These are phyloP conservation scores for Fusarium sp. DNA, from an alignment of 2,329 filamentous ascomycete species.

Conservation along the genomic window DNA sequence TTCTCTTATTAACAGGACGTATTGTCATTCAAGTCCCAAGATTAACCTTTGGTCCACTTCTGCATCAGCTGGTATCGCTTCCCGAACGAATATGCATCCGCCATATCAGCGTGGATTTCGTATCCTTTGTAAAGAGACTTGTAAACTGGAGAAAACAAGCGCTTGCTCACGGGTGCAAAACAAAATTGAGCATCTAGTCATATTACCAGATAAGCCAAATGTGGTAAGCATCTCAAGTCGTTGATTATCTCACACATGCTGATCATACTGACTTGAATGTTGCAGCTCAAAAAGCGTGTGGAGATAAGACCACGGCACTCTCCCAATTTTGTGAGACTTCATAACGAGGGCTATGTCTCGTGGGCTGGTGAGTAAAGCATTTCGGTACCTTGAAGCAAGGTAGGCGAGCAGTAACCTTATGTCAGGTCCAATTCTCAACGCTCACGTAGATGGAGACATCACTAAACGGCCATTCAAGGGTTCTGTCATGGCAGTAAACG, in stretches of 20 bases:
- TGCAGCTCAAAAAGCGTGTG: neutral
- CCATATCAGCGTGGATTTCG: neutral
- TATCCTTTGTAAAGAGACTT: neutral
- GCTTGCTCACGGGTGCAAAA: neutral
- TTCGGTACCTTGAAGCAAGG: neutral
- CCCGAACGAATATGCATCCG: neutral
- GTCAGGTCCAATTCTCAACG: neutral
- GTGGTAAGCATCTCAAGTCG: neutral
- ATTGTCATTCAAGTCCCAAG: neutral
- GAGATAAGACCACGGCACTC: neutral
- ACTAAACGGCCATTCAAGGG: neutral
- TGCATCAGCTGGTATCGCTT: neutral
- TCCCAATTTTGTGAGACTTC: neutral
- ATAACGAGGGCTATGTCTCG: neutral
- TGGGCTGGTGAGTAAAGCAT: neutral
- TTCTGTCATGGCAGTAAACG: neutral
- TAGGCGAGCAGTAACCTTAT: neutral
- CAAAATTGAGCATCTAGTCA: neutral
- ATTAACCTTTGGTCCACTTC: neutral
- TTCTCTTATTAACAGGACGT: no score
- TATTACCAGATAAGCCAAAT: neutral
- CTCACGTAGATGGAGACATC: neutral
- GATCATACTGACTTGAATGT: neutral
- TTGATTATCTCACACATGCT: neutral
- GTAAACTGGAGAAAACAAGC: neutral